Evolutionary conservation across 805 yeast genomes (phyloP).

Genomic region (Pichia thaimueangensis): DNA sequence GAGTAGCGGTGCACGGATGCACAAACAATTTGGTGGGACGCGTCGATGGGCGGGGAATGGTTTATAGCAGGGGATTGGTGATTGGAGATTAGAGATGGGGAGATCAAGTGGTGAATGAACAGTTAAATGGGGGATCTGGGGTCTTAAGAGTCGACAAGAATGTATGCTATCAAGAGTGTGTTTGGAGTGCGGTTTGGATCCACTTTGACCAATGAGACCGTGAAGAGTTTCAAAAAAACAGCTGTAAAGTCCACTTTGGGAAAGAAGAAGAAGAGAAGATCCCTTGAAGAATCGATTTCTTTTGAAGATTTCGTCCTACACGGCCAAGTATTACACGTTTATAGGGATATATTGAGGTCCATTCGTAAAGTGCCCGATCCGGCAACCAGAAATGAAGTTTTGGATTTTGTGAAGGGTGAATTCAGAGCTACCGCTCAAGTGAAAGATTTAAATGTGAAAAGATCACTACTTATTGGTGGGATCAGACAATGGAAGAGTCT

Average conservation of each 20-base stretch:
- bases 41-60: too few relatives aligned
- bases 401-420: conserved; percentile 28
- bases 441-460: conserved; percentile 22
- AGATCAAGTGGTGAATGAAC: too few relatives aligned
- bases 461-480: conserved; percentile 30
- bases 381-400: conserved; percentile 20
- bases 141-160: too few relatives aligned
- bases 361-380: conserved; percentile 22
- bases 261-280: conserved; percentile 3
- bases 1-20: too few relatives aligned
- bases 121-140: too few relatives aligned
- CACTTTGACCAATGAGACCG: conserved; percentile 8
- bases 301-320: conserved; percentile 25
- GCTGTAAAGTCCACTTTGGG: neutral
- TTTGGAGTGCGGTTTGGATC: neutral
- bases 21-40: too few relatives aligned
- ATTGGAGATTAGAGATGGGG: too few relatives aligned
- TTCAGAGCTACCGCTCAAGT: conserved; percentile 22
- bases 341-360: conserved; percentile 29
- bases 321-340: conserved; percentile 25
- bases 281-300: conserved; percentile 9
- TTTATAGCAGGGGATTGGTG: too few relatives aligned
- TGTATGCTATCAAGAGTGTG: neutral
- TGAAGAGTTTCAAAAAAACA: conserved; percentile 3
- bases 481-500: conserved; percentile 29